phyloP scores from a whole-genome alignment of 164 flowering plant species.

The Macadamia integrifolia region DNA sequence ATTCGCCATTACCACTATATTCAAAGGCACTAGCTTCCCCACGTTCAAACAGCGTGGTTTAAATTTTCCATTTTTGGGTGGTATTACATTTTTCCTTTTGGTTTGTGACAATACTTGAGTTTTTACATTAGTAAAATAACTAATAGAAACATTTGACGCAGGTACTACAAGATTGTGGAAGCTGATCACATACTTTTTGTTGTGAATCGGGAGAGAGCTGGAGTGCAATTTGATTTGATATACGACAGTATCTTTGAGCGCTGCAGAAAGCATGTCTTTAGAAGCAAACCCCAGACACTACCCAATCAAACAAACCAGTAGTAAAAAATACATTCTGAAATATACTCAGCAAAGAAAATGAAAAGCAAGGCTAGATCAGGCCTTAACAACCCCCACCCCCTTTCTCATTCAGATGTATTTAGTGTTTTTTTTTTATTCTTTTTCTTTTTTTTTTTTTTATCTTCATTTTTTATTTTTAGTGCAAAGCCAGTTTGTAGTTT shows the following conservation, averaged over 20 bases:
- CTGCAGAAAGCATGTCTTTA: constrained; percentile 83
- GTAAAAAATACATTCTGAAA: neutral
- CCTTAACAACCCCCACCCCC: too few relatives aligned
- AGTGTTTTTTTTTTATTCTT: too few relatives aligned
- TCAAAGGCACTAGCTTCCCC: too few relatives aligned
- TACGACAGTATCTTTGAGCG: constrained; percentile 90
- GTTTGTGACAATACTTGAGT: neutral
- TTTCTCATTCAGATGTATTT: too few relatives aligned
- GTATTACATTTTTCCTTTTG: neutral
- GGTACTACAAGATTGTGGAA: constrained; percentile 95
- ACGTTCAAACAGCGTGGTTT: too few relatives aligned
- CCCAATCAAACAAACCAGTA: constrained; percentile 48
- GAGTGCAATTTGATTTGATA: constrained; percentile 82
- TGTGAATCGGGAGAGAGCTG: constrained; percentile 86
- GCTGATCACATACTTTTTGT: constrained; percentile 91
- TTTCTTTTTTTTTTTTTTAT: too few relatives aligned
- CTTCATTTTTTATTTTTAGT: too few relatives aligned
- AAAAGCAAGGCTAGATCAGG: too few relatives aligned
- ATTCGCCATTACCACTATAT: too few relatives aligned
- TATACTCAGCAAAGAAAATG: too few relatives aligned
- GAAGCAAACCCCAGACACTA: constrained; percentile 44
- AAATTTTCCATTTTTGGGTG: too few relatives aligned
- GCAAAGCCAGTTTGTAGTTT: too few relatives aligned
- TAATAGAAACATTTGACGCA: constrained; percentile 24
- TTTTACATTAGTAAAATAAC: neutral